Evolutionary conservation across 495 filamentous ascomycete genomes (phyloP).

Genomic region (Xylaria acuta): DNA sequence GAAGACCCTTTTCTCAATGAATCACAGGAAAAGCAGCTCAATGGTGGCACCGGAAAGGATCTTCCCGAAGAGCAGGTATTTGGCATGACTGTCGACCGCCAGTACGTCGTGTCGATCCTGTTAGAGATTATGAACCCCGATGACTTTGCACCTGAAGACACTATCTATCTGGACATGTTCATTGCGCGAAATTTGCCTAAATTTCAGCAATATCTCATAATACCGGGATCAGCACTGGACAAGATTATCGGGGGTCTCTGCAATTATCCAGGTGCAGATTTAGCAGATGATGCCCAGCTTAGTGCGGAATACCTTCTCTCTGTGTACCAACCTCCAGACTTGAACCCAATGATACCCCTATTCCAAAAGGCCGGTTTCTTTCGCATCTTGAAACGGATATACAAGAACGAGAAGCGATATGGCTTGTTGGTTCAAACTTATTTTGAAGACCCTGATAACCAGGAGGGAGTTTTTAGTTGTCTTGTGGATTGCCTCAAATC

Average conservation of each 20-base stretch:
- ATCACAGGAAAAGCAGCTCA: slow-evolving; percentile 60
- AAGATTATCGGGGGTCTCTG: slow-evolving; percentile 83
- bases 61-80: slow-evolving; percentile 68
- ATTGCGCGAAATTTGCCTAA: slow-evolving; percentile 95
- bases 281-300: slow-evolving; percentile 93
- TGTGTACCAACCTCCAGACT: slow-evolving; percentile 86
- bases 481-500: slow-evolving; percentile 80
- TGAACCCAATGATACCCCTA: slow-evolving; percentile 73
- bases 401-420: slow-evolving; percentile 80
- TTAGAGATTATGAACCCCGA: slow-evolving; percentile 81
- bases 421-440: slow-evolving; percentile 78
- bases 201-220: slow-evolving; percentile 92
- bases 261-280: slow-evolving; percentile 76
- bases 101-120: slow-evolving; percentile 87
- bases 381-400: slow-evolving; percentile 90
- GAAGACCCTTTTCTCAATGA: slow-evolving; percentile 94
- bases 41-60: slow-evolving; percentile 55
- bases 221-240: slow-evolving; percentile 84
- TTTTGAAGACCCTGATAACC: slow-evolving; percentile 83
- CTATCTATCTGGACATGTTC: slow-evolving; percentile 97
- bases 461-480: slow-evolving; percentile 74
- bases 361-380: slow-evolving; percentile 86
- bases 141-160: slow-evolving; percentile 78
- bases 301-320: slow-evolving; percentile 95
- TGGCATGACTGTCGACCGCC: slow-evolving; percentile 80